Evolutionary conservation across 1,284 basidiomycete genomes (phyloP).

Genomic region (Rhizoctonia solani): DNA sequence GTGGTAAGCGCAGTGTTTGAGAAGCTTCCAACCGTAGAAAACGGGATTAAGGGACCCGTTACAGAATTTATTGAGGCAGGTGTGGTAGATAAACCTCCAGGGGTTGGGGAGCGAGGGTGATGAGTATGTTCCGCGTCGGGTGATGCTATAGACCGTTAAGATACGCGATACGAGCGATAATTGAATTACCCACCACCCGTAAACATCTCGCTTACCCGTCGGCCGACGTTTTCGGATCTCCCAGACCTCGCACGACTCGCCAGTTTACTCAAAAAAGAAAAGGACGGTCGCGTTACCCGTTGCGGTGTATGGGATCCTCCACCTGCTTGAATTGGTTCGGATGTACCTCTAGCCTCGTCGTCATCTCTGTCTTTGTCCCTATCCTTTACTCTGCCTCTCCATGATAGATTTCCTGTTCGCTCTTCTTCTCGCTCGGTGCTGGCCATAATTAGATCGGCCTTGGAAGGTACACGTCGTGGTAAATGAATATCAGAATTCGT

Average conservation of each 20-base stretch:
- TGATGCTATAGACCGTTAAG: not conserved
- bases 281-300: not conserved
- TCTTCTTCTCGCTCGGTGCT: conserved; percentile 23
- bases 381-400: not conserved
- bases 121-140: not conserved
- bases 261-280: conserved; percentile 10
- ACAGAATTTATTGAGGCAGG: not conserved
- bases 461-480: not conserved
- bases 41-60: not conserved
- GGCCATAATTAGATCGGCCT: conserved; percentile 13
- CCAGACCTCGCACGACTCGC: conserved; percentile 4
- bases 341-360: not conserved
- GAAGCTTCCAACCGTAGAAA: not conserved
- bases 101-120: not conserved
- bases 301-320: not conserved
- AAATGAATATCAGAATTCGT: not conserved
- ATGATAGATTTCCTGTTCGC: not conserved
- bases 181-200: not conserved
- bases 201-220: not conserved
- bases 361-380: not conserved
- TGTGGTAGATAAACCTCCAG: not conserved
- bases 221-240: not conserved
- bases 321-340: not conserved
- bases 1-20: not conserved
- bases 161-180: not conserved